These are phyloP conservation scores for Capronia epimyces DNA, from an alignment of 2,329 filamentous ascomycete genomes.

Conservation along the genomic window DNA sequence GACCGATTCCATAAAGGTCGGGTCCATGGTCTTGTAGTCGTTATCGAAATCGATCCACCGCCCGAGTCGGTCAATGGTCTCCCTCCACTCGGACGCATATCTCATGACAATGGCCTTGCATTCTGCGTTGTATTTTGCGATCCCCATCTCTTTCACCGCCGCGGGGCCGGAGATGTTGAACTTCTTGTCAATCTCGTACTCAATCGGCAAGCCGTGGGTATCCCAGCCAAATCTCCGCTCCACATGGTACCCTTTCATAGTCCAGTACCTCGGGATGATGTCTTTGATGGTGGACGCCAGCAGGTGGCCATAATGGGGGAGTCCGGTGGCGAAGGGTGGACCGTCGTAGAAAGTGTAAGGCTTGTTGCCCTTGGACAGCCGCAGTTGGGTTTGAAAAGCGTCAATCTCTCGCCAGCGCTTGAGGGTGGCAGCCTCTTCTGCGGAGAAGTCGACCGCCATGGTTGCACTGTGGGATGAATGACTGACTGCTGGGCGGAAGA, in stretches of 20 bases:
- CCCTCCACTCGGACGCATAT: conserved; percentile 73
- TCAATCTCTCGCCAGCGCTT: conserved; percentile 84
- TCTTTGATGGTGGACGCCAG: conserved; percentile 88
- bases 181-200: conserved; percentile 92
- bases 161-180: conserved; percentile 75
- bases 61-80: conserved; percentile 74
- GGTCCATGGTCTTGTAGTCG: conserved; percentile 91
- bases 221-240: conserved; percentile 88
- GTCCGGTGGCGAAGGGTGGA: conserved; percentile 57
- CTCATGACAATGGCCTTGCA: conserved; percentile 85
- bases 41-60: conserved; percentile 94
- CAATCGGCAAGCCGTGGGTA: conserved; percentile 80
- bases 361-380: conserved; percentile 74
- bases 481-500: not conserved
- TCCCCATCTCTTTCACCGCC: conserved; percentile 75
- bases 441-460: conserved; percentile 89
- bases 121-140: conserved; percentile 78
- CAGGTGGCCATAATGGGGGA: conserved; percentile 63
- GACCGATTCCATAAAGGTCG: conserved; percentile 79
- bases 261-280: conserved; percentile 87
- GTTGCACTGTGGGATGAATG: conserved; percentile 10
- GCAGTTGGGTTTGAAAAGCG: conserved; percentile 81
- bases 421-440: conserved; percentile 81
- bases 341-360: conserved; percentile 95
- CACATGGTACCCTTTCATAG: conserved; percentile 84